phyloP scores from a whole-genome alignment of 768 basidiomycete species.

The Sistotremastrum niveocremeum region DNA sequence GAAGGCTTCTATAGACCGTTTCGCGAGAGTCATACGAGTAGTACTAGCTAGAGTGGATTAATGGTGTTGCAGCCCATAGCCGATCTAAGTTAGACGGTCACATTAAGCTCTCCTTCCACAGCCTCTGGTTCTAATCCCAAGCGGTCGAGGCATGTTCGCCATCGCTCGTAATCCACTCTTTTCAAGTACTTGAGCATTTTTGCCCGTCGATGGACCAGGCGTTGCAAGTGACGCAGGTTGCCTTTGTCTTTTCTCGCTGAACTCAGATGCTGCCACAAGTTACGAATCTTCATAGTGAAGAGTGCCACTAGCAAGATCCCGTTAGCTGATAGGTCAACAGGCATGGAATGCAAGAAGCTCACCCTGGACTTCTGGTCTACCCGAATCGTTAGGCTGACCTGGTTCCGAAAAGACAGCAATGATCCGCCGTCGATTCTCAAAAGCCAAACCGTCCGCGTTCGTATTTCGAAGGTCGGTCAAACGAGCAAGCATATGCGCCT shows the following conservation, averaged over 20 bases:
- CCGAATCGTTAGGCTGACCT: slow-evolving; percentile 57
- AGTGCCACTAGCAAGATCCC: slow-evolving; percentile 51
- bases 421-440: slow-evolving; percentile 73
- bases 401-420: slow-evolving; percentile 65
- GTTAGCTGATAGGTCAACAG: not conserved
- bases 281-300: slow-evolving; percentile 74
- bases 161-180: slow-evolving; percentile 47
- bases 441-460: slow-evolving; percentile 73
- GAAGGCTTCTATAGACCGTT: not conserved
- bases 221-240: slow-evolving; percentile 63
- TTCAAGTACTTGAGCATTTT: slow-evolving; percentile 74
- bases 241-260: slow-evolving; percentile 60
- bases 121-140: slow-evolving; percentile 66
- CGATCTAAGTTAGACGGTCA: too few relatives aligned
- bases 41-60: too few relatives aligned
- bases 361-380: slow-evolving; percentile 88
- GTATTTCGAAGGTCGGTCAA: slow-evolving; percentile 80
- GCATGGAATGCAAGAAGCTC: slow-evolving; percentile 13
- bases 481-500: slow-evolving; percentile 46
- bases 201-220: slow-evolving; percentile 71
- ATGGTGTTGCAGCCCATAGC: too few relatives aligned
- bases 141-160: slow-evolving; percentile 55
- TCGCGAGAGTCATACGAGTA: too few relatives aligned
- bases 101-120: slow-evolving; percentile 73
- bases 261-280: slow-evolving; percentile 60